Base-by-base conservation (phyloP, 1,139 yeast genomes). In the Eremothecium coryli region DNA sequence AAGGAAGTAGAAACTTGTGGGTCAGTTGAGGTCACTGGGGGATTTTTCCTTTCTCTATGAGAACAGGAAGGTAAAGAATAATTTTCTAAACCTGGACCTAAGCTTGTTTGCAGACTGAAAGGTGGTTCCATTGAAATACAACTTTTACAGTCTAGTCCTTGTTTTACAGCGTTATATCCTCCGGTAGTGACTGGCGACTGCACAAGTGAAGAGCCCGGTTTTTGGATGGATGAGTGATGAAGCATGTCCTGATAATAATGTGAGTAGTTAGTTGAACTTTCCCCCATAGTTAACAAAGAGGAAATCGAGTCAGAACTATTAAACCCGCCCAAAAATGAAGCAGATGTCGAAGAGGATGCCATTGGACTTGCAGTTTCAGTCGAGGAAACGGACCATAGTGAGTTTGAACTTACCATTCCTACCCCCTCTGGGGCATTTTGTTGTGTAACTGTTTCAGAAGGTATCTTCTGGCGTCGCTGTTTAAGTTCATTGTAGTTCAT, bases 401-500 rank as follows among this genome's bases (percentile, higher is more conserved):
- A 16, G 11, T 4, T 14, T 5, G 29, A 18, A 9, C 14, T 12
- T 7, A 25, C 28, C 10, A 23, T 4, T 4, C 29, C 9, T 6
- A 10, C 12, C 10, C 18, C 12, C 2, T 22, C 7, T 7, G 12
- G 10, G 9, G n/a, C 16, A 22, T 16, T 33, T 10, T 17, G 25
- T 6, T 12, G 10, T 9, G 15, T 12, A 12, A 18, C 12, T 5
- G 14, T 18, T 10, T 22, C 18, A 10, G 10, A 14, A 9, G 27
- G 23, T 10, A 23, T 25, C n/a, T 12, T 22, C 11, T 26, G 23
- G 18, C 34, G 36, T 18, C 35, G 35, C 26, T 36, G 33, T 26
- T 40, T 40, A 33, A 40, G 20, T 17, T 31, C 18, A 14, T 14
- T 29, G 28, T 40, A 40, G 22, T 36, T 33, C 11, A 33, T 20